Evolutionary conservation across 208 protist species (phyloP).

Genomic region (Trypanosoma boissoni): DNA sequence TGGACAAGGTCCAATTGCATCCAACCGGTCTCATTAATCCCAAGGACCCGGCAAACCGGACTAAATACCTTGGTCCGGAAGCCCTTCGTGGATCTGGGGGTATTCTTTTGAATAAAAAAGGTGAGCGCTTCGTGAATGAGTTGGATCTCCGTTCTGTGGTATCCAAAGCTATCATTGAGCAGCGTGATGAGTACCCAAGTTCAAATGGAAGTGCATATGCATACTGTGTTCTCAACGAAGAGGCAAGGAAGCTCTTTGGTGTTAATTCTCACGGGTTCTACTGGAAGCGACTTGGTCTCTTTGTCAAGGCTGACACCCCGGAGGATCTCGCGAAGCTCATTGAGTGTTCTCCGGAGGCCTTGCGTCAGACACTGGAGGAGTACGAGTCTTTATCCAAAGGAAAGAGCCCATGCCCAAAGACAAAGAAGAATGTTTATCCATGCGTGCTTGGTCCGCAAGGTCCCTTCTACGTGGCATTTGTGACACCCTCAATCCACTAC

Average conservation of each 20-base stretch:
- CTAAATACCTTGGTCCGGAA: conserved; percentile 95
- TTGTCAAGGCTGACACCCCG: conserved; percentile 41
- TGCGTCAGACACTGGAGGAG: conserved; percentile 45
- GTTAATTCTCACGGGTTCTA: conserved; percentile 76
- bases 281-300: conserved; percentile 62
- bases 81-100: conserved; percentile 94
- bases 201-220: conserved; percentile 62
- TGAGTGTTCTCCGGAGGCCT: conserved; percentile 37
- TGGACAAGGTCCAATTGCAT: conserved; percentile 95
- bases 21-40: conserved; percentile 95
- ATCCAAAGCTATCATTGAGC: conserved; percentile 84
- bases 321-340: conserved; percentile 60
- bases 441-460: conserved; percentile 56
- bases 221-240: conserved; percentile 86
- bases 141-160: conserved; percentile 93
- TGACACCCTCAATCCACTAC: conserved; percentile 97
- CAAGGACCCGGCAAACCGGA: conserved; percentile 73
- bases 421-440: conserved; percentile 84
- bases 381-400: conserved; percentile 53
- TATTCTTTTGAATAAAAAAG: conserved; percentile 90
- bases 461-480: conserved; percentile 76
- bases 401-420: conserved; percentile 38
- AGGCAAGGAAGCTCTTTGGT: conserved; percentile 71
- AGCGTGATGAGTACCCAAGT: conserved; percentile 59
- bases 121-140: conserved; percentile 94